These are phyloP conservation scores for Amaranthus tricolor DNA, from an alignment of 179 eudicot species.

Conservation along the genomic window DNA sequence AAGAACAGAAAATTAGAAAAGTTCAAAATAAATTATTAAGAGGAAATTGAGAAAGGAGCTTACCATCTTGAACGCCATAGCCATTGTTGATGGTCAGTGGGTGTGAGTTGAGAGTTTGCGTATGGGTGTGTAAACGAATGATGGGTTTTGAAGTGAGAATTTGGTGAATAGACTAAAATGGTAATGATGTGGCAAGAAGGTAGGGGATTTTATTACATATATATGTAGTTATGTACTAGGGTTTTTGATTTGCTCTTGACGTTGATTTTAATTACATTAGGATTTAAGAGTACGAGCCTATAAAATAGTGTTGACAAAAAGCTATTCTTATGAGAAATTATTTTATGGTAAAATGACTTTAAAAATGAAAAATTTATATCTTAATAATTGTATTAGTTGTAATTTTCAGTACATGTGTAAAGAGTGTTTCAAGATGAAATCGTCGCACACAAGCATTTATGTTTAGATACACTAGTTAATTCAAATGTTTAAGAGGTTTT, in stretches of 20 bases:
- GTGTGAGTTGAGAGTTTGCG: not conserved
- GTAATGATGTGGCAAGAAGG: constrained; percentile 29
- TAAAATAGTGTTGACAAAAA: too few species aligned
- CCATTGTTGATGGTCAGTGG: constrained; percentile 36
- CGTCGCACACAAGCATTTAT: too few species aligned
- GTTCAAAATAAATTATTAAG: not conserved
- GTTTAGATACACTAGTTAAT: too few species aligned
- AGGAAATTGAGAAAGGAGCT: not conserved
- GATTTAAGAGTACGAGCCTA: too few species aligned
- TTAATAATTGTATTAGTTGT: too few species aligned
- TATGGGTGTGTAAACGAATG: not conserved
- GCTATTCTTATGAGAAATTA: too few species aligned
- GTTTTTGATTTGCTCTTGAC: constrained; percentile 16
- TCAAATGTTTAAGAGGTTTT: too few species aligned
- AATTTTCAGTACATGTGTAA: too few species aligned
- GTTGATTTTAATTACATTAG: constrained; percentile 11
- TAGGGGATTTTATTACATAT: not conserved
- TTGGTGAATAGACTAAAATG: constrained; percentile 20
- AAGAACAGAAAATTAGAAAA: not conserved
- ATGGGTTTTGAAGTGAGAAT: not conserved
- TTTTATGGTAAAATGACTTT: too few species aligned
- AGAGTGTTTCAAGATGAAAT: too few species aligned
- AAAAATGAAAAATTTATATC: too few species aligned
- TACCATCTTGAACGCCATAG: constrained; percentile 99
- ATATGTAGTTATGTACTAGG: not conserved